Evolutionary conservation across 805 yeast species (phyloP).

Genomic region (Pichia kluyveri): DNA sequence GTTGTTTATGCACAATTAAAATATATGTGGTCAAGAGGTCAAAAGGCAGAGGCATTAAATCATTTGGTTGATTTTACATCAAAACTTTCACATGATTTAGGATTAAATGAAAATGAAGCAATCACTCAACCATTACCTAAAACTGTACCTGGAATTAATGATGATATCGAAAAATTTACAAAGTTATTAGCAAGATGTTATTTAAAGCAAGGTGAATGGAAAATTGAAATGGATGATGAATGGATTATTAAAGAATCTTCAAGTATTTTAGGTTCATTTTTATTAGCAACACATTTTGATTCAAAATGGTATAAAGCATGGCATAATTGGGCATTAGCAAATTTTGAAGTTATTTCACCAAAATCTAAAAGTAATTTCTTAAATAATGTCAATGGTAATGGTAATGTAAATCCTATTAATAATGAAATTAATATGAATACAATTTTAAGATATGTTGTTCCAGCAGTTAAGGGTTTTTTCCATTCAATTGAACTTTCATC

Average conservation of each 20-base stretch:
- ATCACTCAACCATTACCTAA: slow-evolving; percentile 81
- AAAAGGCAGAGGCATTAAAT: slow-evolving; percentile 73
- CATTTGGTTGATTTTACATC: slow-evolving; percentile 87
- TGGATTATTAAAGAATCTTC: slow-evolving; percentile 74
- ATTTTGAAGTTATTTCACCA: slow-evolving; percentile 85
- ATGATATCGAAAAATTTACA: slow-evolving; percentile 76
- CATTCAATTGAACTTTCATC: slow-evolving; percentile 84
- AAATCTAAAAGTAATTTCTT: slow-evolving; percentile 21
- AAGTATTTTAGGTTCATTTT: slow-evolving; percentile 81
- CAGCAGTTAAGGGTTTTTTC: slow-evolving; percentile 94
- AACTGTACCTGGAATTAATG: slow-evolving; percentile 57
- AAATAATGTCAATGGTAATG: not conserved
- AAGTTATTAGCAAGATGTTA: slow-evolving; percentile 86
- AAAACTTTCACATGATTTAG: slow-evolving; percentile 80
- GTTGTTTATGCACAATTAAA: slow-evolving; percentile 96
- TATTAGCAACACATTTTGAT: slow-evolving; percentile 93
- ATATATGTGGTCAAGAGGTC: slow-evolving; percentile 95
- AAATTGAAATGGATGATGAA: slow-evolving; percentile 63
- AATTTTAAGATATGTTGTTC: slow-evolving; percentile 82
- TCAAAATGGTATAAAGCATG: slow-evolving; percentile 94
- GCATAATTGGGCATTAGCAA: slow-evolving; percentile 99
- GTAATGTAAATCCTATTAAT: not conserved
- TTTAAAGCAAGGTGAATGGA: slow-evolving; percentile 98
- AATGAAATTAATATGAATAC: slow-evolving; percentile 36
- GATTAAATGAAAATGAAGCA: slow-evolving; percentile 78